phyloP scores from a whole-genome alignment of 2,329 filamentous ascomycete genomes.

The Curvularia eragrostidis region DNA sequence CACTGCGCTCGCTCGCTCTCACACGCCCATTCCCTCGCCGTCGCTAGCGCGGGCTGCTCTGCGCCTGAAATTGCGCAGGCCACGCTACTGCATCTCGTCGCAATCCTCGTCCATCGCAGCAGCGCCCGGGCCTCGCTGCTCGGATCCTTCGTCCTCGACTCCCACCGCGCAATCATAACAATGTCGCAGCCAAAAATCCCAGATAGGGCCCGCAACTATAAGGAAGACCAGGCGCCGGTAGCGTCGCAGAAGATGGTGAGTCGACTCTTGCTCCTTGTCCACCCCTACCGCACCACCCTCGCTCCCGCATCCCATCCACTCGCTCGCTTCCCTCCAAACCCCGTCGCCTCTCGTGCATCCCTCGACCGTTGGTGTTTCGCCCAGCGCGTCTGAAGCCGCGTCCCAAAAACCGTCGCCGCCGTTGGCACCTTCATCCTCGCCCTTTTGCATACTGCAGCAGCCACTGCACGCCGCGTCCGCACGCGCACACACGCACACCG shows the following conservation, averaged over 20 bases:
- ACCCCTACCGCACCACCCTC: conserved; percentile 19
- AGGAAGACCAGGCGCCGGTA: conserved; percentile 55
- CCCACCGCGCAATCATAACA: conserved; percentile 48
- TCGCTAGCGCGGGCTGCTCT: conserved; percentile 25
- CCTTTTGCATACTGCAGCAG: conserved; percentile 49
- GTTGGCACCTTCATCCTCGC: conserved; percentile 44
- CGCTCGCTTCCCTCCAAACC: conserved; percentile 27
- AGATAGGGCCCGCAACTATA: conserved; percentile 53
- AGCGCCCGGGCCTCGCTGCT: conserved; percentile 41
- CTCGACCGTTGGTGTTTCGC: conserved; percentile 45
- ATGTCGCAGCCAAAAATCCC: conserved; percentile 51
- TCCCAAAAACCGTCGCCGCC: conserved; percentile 35
- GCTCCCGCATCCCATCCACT: conserved; percentile 23
- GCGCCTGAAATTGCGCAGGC: conserved; percentile 49
- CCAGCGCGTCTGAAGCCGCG: conserved; percentile 27
- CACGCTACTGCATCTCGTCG: conserved; percentile 44
- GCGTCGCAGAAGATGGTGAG: conserved; percentile 53
- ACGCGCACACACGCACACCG: conserved; percentile 33
- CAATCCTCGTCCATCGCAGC: conserved; percentile 37
- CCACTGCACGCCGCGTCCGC: conserved; percentile 49
- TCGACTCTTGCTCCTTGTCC: conserved; percentile 49
- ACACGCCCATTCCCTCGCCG: conserved; percentile 16
- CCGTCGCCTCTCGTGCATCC: conserved; percentile 26
- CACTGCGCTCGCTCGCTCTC: too few relatives aligned
- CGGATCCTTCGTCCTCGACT: conserved; percentile 41